Conservation (phyloP, 2,329 filamentous ascomycete species). For the Tolypocladium sp. region DNA sequence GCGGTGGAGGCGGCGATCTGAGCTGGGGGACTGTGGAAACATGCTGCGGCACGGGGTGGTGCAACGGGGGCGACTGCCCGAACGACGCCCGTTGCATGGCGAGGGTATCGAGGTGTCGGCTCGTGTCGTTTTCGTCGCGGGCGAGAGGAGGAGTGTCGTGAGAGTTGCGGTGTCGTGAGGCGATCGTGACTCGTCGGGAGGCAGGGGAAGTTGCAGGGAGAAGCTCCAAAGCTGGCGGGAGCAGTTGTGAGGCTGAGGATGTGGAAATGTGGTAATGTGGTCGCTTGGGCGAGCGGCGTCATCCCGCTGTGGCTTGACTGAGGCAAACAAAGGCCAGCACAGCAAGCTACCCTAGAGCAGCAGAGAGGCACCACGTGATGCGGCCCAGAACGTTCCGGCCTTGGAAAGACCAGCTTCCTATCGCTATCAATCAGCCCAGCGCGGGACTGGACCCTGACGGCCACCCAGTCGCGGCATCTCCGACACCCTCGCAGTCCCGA, state of each 20-base stretch:
- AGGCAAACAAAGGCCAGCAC: background rate
- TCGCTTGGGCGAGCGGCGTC: conserved; percentile 13
- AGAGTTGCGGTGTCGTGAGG: background rate
- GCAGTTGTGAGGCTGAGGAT: conserved; percentile 6
- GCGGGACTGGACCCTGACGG: background rate
- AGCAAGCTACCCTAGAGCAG: background rate
- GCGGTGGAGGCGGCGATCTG: conserved; percentile 81
- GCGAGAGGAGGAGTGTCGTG: background rate
- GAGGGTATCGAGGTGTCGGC: conserved; percentile 1
- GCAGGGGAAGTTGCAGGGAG: background rate
- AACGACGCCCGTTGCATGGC: conserved; percentile 81
- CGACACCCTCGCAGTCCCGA: background rate
- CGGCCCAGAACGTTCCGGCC: conserved; percentile 2
- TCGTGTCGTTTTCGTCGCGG: background rate
- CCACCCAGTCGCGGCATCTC: background rate
- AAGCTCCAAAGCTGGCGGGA: background rate
- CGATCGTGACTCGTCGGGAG: background rate
- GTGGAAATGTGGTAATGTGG: conserved; percentile 24
- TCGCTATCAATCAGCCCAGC: background rate
- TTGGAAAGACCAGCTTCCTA: background rate
- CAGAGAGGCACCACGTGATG: conserved; percentile 3
- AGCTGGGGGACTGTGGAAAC: conserved; percentile 96
- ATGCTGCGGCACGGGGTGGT: conserved; percentile 96
- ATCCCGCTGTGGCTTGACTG: background rate
- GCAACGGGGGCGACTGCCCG: conserved; percentile 83